Conservation (phyloP, 768 basidiomycete species). For the Cubamyces lactineus region DNA sequence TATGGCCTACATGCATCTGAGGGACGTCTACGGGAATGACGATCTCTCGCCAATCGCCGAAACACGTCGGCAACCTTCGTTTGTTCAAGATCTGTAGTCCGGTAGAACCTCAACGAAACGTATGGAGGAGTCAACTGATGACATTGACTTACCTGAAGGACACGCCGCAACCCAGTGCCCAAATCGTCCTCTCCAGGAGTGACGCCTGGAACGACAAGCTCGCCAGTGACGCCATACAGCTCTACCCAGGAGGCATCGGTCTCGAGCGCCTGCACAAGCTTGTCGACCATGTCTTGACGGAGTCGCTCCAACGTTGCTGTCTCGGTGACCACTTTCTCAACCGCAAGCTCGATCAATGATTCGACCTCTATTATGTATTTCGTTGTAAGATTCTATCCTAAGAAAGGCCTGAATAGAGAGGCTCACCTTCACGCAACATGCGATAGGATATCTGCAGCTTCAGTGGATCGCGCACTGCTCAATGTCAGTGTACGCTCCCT, state of each 20-base stretch:
- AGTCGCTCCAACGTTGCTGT: conserved; percentile 38
- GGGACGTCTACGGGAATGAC: conserved; percentile 88
- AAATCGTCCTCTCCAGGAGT: conserved; percentile 37
- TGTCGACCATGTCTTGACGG: conserved; percentile 49
- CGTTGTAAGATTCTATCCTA: too few species aligned
- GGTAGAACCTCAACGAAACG: neutral
- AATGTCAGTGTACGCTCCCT: neutral
- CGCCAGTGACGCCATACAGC: conserved; percentile 69
- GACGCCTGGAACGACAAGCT: conserved; percentile 58
- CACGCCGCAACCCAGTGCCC: conserved; percentile 28
- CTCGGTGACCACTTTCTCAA: conserved; percentile 46
- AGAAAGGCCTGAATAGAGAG: neutral
- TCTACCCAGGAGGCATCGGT: conserved; percentile 69
- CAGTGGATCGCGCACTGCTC: conserved; percentile 62
- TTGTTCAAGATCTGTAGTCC: conserved; percentile 38
- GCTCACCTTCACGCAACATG: conserved; percentile 77
- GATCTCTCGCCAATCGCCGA: conserved; percentile 68
- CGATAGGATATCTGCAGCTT: conserved; percentile 73
- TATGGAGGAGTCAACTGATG: too few species aligned
- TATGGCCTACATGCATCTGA: conserved; percentile 63
- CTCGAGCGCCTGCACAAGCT: conserved; percentile 62
- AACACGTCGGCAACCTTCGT: conserved; percentile 43
- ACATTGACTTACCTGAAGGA: conserved; percentile 39
- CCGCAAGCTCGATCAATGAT: conserved; percentile 55
- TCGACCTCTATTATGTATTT: conserved; percentile 59